Evolutionary conservation across 2,329 filamentous ascomycete species (phyloP).

Genomic region (Metarhizium sp.): DNA sequence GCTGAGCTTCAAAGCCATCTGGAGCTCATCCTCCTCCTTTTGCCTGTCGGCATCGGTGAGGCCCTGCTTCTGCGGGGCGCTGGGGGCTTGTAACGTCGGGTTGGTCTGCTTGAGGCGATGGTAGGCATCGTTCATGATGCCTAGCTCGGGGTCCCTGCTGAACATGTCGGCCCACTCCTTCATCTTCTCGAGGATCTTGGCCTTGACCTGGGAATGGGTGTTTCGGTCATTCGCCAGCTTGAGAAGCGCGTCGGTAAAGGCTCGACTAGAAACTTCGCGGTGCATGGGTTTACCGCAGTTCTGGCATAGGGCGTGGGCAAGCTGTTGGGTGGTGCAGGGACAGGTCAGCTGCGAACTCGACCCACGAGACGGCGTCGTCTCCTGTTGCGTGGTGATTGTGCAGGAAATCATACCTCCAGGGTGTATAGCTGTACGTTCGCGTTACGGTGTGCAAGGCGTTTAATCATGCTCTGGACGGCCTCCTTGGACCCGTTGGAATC

Average conservation of each 20-base stretch:
- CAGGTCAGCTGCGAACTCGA: not conserved
- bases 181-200: slow-evolving; percentile 95
- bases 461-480: slow-evolving; percentile 83
- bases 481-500: slow-evolving; percentile 62
- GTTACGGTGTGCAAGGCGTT: slow-evolving; percentile 83
- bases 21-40: slow-evolving; percentile 94
- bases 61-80: slow-evolving; percentile 84
- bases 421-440: slow-evolving; percentile 95
- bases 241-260: slow-evolving; percentile 88
- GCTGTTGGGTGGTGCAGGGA: slow-evolving; percentile 31
- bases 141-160: slow-evolving; percentile 75
- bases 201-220: slow-evolving; percentile 91
- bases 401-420: slow-evolving; percentile 53
- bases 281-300: slow-evolving; percentile 85
- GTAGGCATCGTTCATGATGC: slow-evolving; percentile 96
- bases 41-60: slow-evolving; percentile 84
- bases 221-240: slow-evolving; percentile 90
- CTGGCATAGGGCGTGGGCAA: slow-evolving; percentile 83
- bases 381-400: not conserved
- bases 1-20: slow-evolving; percentile 89
- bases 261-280: slow-evolving; percentile 80
- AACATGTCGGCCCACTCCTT: slow-evolving; percentile 96
- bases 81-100: slow-evolving; percentile 82
- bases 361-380: not conserved
- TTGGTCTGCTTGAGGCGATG: slow-evolving; percentile 75